Conservation (phyloP, 768 basidiomycete species). For the Cystoderma amianthinum region DNA sequence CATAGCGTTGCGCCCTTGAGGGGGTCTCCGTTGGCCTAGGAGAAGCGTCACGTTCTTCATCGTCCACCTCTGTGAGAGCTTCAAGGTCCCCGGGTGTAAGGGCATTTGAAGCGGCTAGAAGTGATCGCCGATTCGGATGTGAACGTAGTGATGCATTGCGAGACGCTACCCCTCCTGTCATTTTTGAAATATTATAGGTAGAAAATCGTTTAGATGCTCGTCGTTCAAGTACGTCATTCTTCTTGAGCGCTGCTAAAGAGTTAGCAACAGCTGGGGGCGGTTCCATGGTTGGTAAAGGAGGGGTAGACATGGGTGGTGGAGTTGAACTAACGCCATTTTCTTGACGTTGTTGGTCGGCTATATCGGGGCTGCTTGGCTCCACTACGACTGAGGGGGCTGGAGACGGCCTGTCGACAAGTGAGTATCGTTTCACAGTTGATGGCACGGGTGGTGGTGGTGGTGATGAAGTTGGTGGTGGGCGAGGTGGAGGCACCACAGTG, state of each 20-base stretch:
- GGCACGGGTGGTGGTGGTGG: conserved; percentile 41
- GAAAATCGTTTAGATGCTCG: conserved; percentile 96
- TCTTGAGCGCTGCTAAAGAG: conserved; percentile 84
- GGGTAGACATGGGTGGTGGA: conserved; percentile 28
- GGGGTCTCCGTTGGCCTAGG: conserved; percentile 16
- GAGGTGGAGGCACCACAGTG: background rate
- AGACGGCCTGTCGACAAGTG: conserved; percentile 68
- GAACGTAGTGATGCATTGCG: conserved; percentile 43
- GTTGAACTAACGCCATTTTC: conserved; percentile 20
- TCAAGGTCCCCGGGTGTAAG: conserved; percentile 69
- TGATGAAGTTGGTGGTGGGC: conserved; percentile 9
- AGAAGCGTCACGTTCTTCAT: conserved; percentile 34
- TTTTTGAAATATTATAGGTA: conserved; percentile 89
- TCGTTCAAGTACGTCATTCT: conserved; percentile 79
- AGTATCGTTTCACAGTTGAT: conserved; percentile 69
- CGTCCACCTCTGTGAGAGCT: conserved; percentile 69
- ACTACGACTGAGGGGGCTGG: conserved; percentile 45
- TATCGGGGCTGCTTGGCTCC: conserved; percentile 40
- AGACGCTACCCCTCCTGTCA: conserved; percentile 55
- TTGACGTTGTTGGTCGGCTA: conserved; percentile 21
- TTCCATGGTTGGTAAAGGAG: conserved; percentile 15
- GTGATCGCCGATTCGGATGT: conserved; percentile 57
- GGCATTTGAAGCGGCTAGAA: conserved; percentile 48
- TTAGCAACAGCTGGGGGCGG: conserved; percentile 61
- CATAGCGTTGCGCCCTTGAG: conserved; percentile 16